A percentile compares a stretch with the other conserved stretches of the same genome.
These are phyloP conservation scores for Rhizoclosmatium globosum DNA, from an alignment of 192 early-diverging fungal species.

Conservation along the genomic window DNA sequence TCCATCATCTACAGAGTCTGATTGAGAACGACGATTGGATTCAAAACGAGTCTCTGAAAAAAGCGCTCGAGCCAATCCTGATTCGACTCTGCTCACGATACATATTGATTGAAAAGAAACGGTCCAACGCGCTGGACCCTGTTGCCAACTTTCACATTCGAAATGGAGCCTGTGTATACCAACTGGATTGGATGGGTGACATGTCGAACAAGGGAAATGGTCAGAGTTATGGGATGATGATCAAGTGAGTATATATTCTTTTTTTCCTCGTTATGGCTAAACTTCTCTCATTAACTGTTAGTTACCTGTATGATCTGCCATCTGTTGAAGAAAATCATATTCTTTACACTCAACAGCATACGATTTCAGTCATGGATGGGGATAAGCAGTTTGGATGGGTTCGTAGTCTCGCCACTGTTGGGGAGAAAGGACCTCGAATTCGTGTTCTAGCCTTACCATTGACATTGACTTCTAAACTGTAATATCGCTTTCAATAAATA, in stretches of 20 bases:
- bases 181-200: slow-evolving; percentile 90
- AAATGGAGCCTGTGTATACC: slow-evolving; percentile 90
- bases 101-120: slow-evolving; percentile 72
- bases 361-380: slow-evolving; percentile 44
- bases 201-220: slow-evolving; percentile 79
- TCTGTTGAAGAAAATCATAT: slow-evolving; percentile 86
- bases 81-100: slow-evolving; percentile 48
- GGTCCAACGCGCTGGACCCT: slow-evolving; percentile 78
- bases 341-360: slow-evolving; percentile 54
- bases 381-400: slow-evolving; percentile 36
- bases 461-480: not conserved
- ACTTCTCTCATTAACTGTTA: too few species aligned
- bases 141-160: slow-evolving; percentile 97
- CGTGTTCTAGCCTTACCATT: too few species aligned
- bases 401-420: not conserved
- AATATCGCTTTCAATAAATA: not conserved
- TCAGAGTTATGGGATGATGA: slow-evolving; percentile 93
- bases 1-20: not conserved
- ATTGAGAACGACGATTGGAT: slow-evolving; percentile 48
- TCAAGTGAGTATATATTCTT: slow-evolving; percentile 87
- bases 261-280: not conserved
- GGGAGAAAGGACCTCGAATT: not conserved
- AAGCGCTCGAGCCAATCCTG: not conserved
- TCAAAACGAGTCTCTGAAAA: slow-evolving; percentile 40
- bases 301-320: slow-evolving; percentile 46